Evolutionary conservation across 768 basidiomycete genomes (phyloP).

Genomic region (Agrocybe pediades): DNA sequence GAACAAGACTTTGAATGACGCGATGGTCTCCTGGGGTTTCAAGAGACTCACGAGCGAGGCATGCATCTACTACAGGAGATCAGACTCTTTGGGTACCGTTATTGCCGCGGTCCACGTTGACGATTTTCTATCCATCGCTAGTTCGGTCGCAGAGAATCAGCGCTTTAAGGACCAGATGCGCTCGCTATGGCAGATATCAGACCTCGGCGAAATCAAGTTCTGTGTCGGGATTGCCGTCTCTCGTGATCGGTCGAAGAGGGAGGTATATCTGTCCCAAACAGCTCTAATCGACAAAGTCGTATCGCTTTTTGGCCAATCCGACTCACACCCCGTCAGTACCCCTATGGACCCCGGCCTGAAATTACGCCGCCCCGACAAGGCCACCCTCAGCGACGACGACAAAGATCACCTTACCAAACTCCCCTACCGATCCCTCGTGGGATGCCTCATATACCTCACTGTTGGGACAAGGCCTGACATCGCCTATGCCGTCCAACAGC

Average conservation of each 20-base stretch:
- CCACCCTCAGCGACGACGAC: not conserved
- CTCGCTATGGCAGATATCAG: constrained; percentile 14
- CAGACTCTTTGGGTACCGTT: constrained; percentile 12
- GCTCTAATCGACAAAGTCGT: constrained; percentile 32
- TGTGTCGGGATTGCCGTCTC: constrained; percentile 38
- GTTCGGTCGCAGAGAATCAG: not conserved
- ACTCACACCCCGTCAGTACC: constrained; percentile 16
- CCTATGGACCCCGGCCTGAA: constrained; percentile 31
- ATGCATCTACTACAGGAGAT: constrained; percentile 30
- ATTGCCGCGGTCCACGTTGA: constrained; percentile 37
- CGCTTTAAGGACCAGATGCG: constrained; percentile 10
- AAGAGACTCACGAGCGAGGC: constrained; percentile 26
- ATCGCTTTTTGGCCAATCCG: constrained; percentile 24
- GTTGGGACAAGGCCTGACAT: constrained; percentile 11
- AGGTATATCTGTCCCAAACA: constrained; percentile 20
- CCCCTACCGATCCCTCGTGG: constrained; percentile 19
- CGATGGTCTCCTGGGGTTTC: constrained; percentile 32
- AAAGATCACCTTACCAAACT: constrained; percentile 11
- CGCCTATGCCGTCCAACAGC: constrained; percentile 10
- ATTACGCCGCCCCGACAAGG: constrained; percentile 12
- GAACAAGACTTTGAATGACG: constrained; percentile 33
- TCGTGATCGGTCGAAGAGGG: constrained; percentile 20
- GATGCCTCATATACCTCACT: constrained; percentile 12
- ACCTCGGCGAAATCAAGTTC: constrained; percentile 30
- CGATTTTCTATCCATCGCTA: constrained; percentile 24